These are phyloP conservation scores for Geoglossum cookeanum DNA, from an alignment of 2,329 filamentous ascomycete species.

Conservation along the genomic window DNA sequence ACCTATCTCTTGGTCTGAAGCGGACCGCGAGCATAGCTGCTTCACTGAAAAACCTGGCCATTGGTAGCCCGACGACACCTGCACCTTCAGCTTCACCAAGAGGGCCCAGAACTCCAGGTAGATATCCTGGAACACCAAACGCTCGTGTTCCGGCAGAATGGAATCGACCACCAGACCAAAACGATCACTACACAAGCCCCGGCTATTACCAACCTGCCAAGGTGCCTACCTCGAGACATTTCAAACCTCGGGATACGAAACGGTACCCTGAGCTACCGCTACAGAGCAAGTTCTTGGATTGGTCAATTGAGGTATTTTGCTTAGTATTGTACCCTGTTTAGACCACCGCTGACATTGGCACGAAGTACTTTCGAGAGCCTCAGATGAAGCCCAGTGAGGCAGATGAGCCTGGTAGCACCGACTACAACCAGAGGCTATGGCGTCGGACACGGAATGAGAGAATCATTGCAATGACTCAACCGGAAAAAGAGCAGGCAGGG, in stretches of 20 bases:
- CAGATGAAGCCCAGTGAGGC: constrained; percentile 96
- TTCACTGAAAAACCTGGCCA: constrained; percentile 41
- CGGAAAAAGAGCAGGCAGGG: constrained; percentile 73
- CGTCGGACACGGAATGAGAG: constrained; percentile 78
- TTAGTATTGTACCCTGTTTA: not conserved
- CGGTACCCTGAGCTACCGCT: constrained; percentile 51
- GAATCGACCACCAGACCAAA: constrained; percentile 52
- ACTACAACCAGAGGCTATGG: constrained; percentile 94
- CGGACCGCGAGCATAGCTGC: constrained; percentile 46
- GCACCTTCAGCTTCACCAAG: not conserved
- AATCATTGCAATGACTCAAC: constrained; percentile 82
- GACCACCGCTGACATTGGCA: not conserved
- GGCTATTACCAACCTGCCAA: constrained; percentile 59
- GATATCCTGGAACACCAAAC: constrained; percentile 19
- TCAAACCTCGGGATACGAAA: constrained; percentile 39
- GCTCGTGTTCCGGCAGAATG: constrained; percentile 36
- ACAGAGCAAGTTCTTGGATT: constrained; percentile 70
- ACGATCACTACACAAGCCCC: constrained; percentile 44
- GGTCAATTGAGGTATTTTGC: constrained; percentile 56
- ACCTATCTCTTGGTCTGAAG: constrained; percentile 39
- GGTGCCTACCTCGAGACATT: constrained; percentile 63
- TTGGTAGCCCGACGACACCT: constrained; percentile 23
- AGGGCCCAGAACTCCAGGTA: not conserved
- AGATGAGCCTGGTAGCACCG: constrained; percentile 85
- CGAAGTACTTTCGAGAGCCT: constrained; percentile 78